Conservation (phyloP, 495 filamentous ascomycete genomes). For the Trichoderma gamsii region DNA sequence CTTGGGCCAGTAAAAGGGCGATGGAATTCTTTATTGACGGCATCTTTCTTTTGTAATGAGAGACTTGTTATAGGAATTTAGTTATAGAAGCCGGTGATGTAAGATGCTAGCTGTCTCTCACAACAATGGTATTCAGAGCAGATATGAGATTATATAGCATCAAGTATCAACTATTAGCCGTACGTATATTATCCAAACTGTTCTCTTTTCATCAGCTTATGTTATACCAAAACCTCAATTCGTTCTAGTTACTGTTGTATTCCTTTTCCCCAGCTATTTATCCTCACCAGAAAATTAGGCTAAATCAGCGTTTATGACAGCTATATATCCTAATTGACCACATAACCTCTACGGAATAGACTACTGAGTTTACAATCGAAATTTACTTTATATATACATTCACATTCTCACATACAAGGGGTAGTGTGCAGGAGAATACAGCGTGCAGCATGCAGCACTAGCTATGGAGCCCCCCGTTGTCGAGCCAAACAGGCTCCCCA, state of each 20-base stretch:
- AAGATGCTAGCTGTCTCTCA: neutral
- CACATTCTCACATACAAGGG: neutral
- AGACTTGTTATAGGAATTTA: neutral
- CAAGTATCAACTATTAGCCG: neutral
- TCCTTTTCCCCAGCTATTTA: conserved; percentile 3
- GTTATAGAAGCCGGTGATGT: neutral
- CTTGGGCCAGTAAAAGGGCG: neutral
- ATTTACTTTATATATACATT: neutral
- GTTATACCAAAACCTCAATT: neutral
- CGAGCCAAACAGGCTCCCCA: neutral
- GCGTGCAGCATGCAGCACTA: too few relatives aligned
- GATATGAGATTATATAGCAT: conserved; percentile 1
- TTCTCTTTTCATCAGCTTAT: neutral
- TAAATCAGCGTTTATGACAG: conserved; percentile 1
- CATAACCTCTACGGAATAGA: neutral
- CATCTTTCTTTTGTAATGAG: neutral
- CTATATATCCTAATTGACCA: neutral
- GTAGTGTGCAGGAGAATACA: neutral
- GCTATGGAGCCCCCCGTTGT: too few relatives aligned
- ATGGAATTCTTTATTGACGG: neutral
- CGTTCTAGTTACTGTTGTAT: conserved; percentile 9
- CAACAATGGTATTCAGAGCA: neutral
- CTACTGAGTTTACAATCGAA: neutral
- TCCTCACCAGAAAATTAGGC: neutral
- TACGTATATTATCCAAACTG: neutral